Percentiles rank a stretch among this genome's conserved stretches.
phyloP scores from a whole-genome alignment of 768 basidiomycete genomes.

The Trametes punicea region DNA sequence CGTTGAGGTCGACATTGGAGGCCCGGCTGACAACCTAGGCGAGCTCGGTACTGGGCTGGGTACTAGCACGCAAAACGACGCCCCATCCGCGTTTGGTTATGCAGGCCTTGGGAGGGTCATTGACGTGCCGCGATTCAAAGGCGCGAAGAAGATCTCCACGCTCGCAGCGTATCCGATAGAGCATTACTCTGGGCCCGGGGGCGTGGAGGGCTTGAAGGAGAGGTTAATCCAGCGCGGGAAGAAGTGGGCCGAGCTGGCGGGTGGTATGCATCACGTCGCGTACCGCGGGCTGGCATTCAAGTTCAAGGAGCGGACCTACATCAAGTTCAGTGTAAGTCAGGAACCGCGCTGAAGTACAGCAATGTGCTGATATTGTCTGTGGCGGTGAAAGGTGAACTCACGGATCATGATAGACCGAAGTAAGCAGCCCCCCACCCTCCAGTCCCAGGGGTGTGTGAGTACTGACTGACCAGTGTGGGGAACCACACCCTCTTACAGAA shows the following conservation, averaged over 20 bases:
- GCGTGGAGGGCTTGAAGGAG: slow-evolving; percentile 40
- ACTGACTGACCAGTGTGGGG: background rate
- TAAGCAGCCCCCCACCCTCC: slow-evolving; percentile 22
- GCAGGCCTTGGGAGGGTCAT: slow-evolving; percentile 30
- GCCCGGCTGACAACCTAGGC: slow-evolving; percentile 1
- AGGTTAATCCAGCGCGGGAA: slow-evolving; percentile 46
- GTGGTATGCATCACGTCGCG: slow-evolving; percentile 54
- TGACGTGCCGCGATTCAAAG: slow-evolving; percentile 42
- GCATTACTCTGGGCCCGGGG: slow-evolving; percentile 40
- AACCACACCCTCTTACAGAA: slow-evolving; percentile 15
- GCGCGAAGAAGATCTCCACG: slow-evolving; percentile 47
- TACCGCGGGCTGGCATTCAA: slow-evolving; percentile 51
- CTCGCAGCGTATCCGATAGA: slow-evolving; percentile 52
- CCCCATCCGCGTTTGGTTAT: slow-evolving; percentile 21
- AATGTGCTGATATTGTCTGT: background rate
- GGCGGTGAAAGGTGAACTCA: slow-evolving; percentile 44
- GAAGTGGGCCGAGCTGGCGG: slow-evolving; percentile 50
- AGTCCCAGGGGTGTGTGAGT: background rate
- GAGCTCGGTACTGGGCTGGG: background rate
- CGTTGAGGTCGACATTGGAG: slow-evolving; percentile 40
- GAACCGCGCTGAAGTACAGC: background rate
- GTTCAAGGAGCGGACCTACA: slow-evolving; percentile 29
- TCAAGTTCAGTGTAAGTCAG: slow-evolving; percentile 46
- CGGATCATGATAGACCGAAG: slow-evolving; percentile 64
- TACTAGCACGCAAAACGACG: background rate